Evolutionary conservation across 2,329 filamentous ascomycete genomes (phyloP), one percentile per base, ranked within the genome.

Genomic region (Curvularia lunata): DNA sequence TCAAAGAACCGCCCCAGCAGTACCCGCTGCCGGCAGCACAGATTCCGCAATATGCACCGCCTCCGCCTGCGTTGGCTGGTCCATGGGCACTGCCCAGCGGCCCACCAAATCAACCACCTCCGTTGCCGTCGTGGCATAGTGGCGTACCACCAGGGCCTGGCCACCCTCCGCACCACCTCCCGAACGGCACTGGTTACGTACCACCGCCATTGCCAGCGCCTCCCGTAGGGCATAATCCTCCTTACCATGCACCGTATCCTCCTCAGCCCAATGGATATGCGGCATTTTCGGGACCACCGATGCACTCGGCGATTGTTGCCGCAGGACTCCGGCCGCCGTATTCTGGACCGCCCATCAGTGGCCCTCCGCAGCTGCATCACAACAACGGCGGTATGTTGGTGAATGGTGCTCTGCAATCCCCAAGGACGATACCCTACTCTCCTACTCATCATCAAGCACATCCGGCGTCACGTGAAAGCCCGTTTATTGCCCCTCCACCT

Each of bases 341-440:
- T 52, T 57, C 69, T 12, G 70, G 68, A 27, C 61, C 71, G 7
- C 66, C 71, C 9, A 61, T 61, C 19, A 71, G 68, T 27, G 70
- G 66, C 10, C 68, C 73, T 51, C 70, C 69, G 23, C 62, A 75
- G 45, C 58, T 76, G 8, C 75, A 77, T 59, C 67, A 75, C 16
- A 70, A 62, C 56, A 74, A 74, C 38, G 64, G 68, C 23, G 56
- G 56, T 2, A 71, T 75, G 58, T 63, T 75, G 53, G 65, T 65
- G 28, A 78, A 78, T 53, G 75, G 78, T 13, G 43, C 54, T 34
- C 64, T 78, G 63, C 72, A 73, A 41, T 77, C 77, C 23, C 74
- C 77, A 25, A 77, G 69, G 47, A 61, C 56, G 25, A 61, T 75
- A 54, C 72, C 74, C 1, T 74, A 75, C 25, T 77, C 77, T 13